Evolutionary conservation across 192 early-diverging fungal species (phyloP), one percentile per base, ranked within the genome.

Genomic region (Allomyces javanicus): DNA sequence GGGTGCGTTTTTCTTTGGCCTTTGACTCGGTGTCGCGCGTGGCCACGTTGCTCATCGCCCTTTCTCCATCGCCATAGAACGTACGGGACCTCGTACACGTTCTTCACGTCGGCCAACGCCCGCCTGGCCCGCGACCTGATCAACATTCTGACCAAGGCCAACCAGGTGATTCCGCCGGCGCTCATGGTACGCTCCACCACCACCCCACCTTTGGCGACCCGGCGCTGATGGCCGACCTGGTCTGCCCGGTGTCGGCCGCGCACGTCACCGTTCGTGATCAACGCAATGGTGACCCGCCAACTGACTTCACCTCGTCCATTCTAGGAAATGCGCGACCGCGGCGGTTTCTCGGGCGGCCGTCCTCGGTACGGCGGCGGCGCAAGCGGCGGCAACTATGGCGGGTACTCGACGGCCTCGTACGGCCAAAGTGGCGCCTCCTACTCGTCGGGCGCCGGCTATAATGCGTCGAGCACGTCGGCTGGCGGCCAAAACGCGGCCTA

Each of bases 1-100:
- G 75, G 74, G 77, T 80, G 76, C 61, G 71, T 33, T 27, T 24
- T 50, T 64, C 22, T 2, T 45, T 23, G 0, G 14, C 24, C 10
- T n/a, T 68, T 1, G 61, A 27, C 24, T 17, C 7, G 33, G 33
- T 40, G 33, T 9, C 33, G 33, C 33, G 7, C 33, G 7, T 40
- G 33, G 7, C 33, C 33, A 0, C 9, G 33, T 40, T 40, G 33
- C 33, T 40, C 33, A 40, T 40, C 33, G 33, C 33, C 33, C 33
- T 40, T 40, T 40, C 33, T 40, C 33, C 33, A 40, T 40, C 7
- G 33, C 33, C 33, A 40, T 9, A 40, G 33, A 40, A 58, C 50
- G 17, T 58, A 58, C 50, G 50, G 50, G 1, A 58, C 50, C 12
- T 58, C 50, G 50, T 58, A 58, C 50, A 58, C 50, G 50, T 58